These are phyloP conservation scores for Mycotypha africana DNA, from an alignment of 371 early-diverging fungal genomes.

Conservation along the genomic window DNA sequence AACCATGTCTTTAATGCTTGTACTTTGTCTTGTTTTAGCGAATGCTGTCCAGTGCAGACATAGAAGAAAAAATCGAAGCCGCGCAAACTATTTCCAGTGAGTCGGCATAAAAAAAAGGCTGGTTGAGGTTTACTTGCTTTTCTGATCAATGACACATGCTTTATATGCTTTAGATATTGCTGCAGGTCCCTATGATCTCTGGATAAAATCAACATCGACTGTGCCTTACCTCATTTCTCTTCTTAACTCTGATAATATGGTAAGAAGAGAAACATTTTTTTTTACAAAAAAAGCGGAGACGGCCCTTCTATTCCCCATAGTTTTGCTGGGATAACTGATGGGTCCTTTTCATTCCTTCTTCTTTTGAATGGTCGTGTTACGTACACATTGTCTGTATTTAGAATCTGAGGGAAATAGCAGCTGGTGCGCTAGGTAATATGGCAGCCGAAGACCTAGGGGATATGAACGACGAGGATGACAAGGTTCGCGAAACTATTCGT, in stretches of 20 bases:
- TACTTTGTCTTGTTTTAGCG: constrained; percentile 2
- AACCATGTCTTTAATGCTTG: background rate
- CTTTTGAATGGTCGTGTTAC: no score
- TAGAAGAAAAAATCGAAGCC: constrained; percentile 61
- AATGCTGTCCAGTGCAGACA: constrained; percentile 28
- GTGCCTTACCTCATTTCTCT: constrained; percentile 58
- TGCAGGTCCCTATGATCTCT: constrained; percentile 54
- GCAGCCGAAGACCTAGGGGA: constrained; percentile 73
- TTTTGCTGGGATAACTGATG: no score
- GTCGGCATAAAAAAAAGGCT: no score
- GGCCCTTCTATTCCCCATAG: no score
- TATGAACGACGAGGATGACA: constrained; percentile 62
- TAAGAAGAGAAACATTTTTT: constrained; percentile 7
- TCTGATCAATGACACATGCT: no score
- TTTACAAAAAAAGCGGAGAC: no score
- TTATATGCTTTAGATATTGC: constrained; percentile 57
- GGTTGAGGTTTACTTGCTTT: no score
- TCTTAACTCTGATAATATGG: constrained; percentile 48
- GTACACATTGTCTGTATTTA: background rate
- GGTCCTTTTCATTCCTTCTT: no score
- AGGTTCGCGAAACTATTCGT: constrained; percentile 49
- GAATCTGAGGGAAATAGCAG: constrained; percentile 31
- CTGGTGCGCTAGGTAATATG: constrained; percentile 64
- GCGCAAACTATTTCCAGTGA: constrained; percentile 66
- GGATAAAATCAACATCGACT: constrained; percentile 47